Percentiles rank a stretch among this genome's conserved stretches.
Evolutionary conservation across 306 rosid species (phyloP).

Genomic region (Prinsepia uniflora): DNA sequence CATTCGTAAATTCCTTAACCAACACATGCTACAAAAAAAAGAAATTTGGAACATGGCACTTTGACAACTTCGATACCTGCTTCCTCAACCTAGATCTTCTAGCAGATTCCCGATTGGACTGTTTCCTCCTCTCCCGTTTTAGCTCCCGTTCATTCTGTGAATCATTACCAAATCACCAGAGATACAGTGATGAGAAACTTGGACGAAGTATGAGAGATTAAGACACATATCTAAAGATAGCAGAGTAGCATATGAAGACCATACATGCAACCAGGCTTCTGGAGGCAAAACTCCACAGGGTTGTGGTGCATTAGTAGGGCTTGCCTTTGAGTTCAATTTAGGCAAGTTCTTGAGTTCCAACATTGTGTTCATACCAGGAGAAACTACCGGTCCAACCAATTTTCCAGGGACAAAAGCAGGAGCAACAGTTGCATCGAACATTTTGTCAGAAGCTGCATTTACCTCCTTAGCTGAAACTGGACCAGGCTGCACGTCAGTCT

Average conservation of each 20-base stretch:
- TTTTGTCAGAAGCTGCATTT: conserved; percentile 28
- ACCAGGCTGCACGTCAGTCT: conserved; percentile 42
- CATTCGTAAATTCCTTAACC: conserved; percentile 3
- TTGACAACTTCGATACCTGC: conserved; percentile 52
- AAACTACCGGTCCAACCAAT: conserved; percentile 45
- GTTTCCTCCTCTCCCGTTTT: conserved; percentile 93
- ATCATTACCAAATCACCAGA: conserved; percentile 25
- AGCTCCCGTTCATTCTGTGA: conserved; percentile 75
- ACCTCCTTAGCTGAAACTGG: conserved; percentile 40
- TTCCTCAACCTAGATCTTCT: conserved; percentile 96
- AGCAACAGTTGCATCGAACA: conserved; percentile 30
- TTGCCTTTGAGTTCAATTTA: conserved; percentile 35
- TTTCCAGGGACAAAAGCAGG: conserved; percentile 38
- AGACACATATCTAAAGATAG: conserved; percentile 7
- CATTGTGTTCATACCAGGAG: conserved; percentile 58
- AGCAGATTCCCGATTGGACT: conserved; percentile 96
- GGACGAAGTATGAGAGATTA: background rate
- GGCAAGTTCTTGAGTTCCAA: conserved; percentile 61
- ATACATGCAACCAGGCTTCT: conserved; percentile 73
- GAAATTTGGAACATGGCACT: background rate
- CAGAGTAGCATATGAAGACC: background rate
- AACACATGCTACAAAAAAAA: background rate
- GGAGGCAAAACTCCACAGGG: conserved; percentile 56
- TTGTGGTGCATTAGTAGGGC: conserved; percentile 32
- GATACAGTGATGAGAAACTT: background rate